Evolutionary conservation across 2,329 filamentous ascomycete species (phyloP), one percentile per base, ranked within the genome.

Genomic region (Acrodontium crateriforme): DNA sequence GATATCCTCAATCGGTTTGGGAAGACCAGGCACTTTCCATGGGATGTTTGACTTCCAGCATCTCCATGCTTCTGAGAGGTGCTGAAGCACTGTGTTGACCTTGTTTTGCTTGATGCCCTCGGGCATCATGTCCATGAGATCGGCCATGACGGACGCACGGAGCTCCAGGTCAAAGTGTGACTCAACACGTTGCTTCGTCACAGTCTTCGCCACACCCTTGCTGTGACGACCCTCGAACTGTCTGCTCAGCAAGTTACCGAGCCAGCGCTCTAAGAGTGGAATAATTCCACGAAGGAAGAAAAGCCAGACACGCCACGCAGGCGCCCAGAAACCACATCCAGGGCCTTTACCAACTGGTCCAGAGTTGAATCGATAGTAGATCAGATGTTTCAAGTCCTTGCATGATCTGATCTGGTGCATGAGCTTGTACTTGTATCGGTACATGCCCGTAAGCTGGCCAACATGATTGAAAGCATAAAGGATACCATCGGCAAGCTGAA

Each of bases 11-110:
- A 98, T 95, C 0, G 89, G 87, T 9, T 91, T 91, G 21, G 89
- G 89, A 35, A 98, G 59, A 19, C 89, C 91, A 28, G 89, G 89
- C 3, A 98, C 89, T 62, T 98, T 98, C 89, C 89, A 98, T 1
- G 89, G 89, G 42, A 98, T 98, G 50, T 98, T 98, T 59, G 85
- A 94, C 75, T 98, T 98, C 89, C 89, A 98, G 62, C 89, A 98
- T 60, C 89, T 73, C 89, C 89, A 98, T 9, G 89, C 89, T 61
- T 98, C 89, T 0, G 87, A 95, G 22, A 98, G 61, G 67, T 98
- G 91, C 50, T 95, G 89, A 29, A 98, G 63, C 24, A 98, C 87
- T 2, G 85, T 93, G 56, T 98, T 93, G 55, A 98, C 84, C 61
- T 98, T 98, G 63, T 89, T 98, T 54, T 98, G 89, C 56, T 94